These are phyloP conservation scores for Curvularia sp. DNA, from an alignment of 2,329 filamentous ascomycete genomes.

Conservation along the genomic window DNA sequence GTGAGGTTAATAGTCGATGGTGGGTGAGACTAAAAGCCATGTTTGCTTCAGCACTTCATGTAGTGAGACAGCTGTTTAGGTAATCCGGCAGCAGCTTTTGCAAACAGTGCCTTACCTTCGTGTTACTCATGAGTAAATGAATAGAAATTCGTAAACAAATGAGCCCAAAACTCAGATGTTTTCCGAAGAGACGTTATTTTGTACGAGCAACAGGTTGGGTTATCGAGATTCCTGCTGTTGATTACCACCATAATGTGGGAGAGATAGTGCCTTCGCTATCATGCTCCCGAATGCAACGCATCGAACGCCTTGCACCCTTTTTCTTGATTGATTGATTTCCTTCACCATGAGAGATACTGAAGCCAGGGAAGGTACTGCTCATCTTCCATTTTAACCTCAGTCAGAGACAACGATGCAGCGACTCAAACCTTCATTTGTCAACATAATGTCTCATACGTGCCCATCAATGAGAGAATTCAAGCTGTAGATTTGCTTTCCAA, in stretches of 20 bases:
- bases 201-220: neutral
- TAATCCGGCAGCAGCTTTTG: neutral
- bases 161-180: neutral
- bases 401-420: neutral
- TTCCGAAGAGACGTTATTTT: neutral
- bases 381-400: neutral
- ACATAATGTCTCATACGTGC: neutral
- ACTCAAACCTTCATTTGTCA: neutral
- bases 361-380: no score
- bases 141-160: neutral
- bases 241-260: neutral
- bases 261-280: neutral
- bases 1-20: no score
- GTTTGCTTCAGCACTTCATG: neutral
- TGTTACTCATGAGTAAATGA: no score
- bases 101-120: neutral
- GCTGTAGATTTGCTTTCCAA: neutral
- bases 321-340: neutral
- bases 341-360: neutral
- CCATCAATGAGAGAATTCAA: neutral
- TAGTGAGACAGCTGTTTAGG: neutral
- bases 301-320: neutral
- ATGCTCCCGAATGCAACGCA: neutral
- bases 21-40: neutral
- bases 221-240: neutral